Evolutionary conservation across 2,329 filamentous ascomycete genomes (phyloP).

Genomic region (Diaporthe capsici): DNA sequence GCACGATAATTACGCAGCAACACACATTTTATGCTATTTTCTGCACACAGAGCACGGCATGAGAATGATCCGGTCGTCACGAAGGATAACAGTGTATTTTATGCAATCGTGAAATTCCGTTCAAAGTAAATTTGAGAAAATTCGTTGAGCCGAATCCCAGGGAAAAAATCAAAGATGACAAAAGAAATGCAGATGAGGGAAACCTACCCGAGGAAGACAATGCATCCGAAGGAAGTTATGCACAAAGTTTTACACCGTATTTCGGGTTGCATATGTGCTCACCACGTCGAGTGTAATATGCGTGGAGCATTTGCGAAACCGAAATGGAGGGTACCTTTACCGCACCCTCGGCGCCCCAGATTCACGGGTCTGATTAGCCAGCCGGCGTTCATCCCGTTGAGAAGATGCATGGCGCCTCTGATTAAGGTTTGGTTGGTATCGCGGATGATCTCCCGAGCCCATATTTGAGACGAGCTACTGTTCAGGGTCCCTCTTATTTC

Average conservation of each 20-base stretch:
- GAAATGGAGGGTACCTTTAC: background rate
- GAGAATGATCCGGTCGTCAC: background rate
- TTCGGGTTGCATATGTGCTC: background rate
- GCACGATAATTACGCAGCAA: background rate
- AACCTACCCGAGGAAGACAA: background rate
- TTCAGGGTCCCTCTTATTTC: background rate
- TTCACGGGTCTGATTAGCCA: background rate
- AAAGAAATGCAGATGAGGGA: background rate
- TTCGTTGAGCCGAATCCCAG: background rate
- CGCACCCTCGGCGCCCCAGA: background rate
- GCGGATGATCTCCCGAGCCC: slow-evolving; percentile 4
- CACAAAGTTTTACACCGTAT: too few relatives aligned
- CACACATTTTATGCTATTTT: background rate
- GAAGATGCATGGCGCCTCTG: background rate
- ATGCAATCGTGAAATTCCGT: background rate
- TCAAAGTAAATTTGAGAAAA: background rate
- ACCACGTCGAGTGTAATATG: background rate
- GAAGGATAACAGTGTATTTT: background rate
- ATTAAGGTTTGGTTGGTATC: slow-evolving; percentile 23
- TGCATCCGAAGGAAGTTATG: background rate
- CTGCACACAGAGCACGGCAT: background rate
- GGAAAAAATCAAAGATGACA: too few relatives aligned
- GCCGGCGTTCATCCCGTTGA: background rate
- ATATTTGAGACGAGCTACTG: slow-evolving; percentile 1
- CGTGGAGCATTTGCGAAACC: background rate